Evolutionary conservation across 768 basidiomycete species (phyloP).

Genomic region (Xanthoconium purpureum): DNA sequence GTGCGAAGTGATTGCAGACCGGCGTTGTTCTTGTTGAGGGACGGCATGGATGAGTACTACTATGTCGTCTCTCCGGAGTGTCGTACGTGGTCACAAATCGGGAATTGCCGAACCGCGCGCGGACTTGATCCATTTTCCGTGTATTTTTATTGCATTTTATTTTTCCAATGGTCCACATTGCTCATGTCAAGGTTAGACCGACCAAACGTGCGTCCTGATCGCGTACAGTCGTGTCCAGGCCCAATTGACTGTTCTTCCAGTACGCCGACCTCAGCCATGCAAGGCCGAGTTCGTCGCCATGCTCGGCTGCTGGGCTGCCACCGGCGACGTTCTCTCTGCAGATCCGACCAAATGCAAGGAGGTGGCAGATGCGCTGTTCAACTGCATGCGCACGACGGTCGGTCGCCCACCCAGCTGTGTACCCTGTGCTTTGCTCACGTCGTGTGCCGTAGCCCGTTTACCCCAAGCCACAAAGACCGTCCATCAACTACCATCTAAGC

Average conservation of each 20-base stretch:
- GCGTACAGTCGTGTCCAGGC: neutral
- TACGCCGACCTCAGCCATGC: constrained; percentile 18
- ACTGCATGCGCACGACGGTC: constrained; percentile 86
- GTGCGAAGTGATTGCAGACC: constrained; percentile 43
- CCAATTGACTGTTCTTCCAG: neutral
- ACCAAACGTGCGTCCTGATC: constrained; percentile 55
- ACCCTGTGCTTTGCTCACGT: neutral
- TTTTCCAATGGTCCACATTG: constrained; percentile 60
- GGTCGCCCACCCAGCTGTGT: constrained; percentile 29
- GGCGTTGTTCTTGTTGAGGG: constrained; percentile 89
- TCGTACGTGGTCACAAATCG: constrained; percentile 14
- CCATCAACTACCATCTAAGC: constrained; percentile 89
- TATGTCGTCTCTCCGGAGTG: neutral
- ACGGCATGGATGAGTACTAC: constrained; percentile 15
- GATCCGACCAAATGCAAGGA: constrained; percentile 49
- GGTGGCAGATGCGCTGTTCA: constrained; percentile 58
- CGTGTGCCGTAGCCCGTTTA: constrained; percentile 52
- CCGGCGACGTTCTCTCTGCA: constrained; percentile 55
- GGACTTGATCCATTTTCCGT: constrained; percentile 2
- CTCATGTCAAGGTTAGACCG: constrained; percentile 77
- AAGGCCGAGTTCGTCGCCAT: constrained; percentile 63
- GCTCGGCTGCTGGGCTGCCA: constrained; percentile 86
- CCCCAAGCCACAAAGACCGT: constrained; percentile 64
- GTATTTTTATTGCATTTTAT: neutral
- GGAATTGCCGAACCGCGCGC: constrained; percentile 14